Conservation (phyloP, 2,329 filamentous ascomycete species). For the Colletotrichum liaoningense region DNA sequence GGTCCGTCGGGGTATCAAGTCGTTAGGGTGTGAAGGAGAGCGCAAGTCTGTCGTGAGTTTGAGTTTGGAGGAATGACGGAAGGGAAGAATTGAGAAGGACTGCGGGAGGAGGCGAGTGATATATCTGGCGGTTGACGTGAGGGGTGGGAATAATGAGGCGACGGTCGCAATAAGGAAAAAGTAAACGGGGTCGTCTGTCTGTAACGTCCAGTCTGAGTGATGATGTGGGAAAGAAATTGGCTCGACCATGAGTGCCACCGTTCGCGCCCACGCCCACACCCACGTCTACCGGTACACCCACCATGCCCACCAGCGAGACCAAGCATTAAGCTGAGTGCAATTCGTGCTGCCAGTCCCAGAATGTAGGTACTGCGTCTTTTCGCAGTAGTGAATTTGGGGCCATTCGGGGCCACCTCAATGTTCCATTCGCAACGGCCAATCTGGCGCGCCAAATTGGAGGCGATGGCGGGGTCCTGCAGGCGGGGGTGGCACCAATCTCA, state of each 20-base stretch:
- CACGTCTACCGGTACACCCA: too few species aligned
- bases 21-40: slow-evolving; percentile 22
- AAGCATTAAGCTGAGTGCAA: background rate
- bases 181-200: slow-evolving; percentile 32
- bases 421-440: slow-evolving; percentile 29
- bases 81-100: background rate
- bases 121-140: slow-evolving; percentile 12
- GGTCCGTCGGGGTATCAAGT: slow-evolving; percentile 35
- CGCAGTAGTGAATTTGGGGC: slow-evolving; percentile 4
- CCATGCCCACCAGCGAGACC: too few species aligned
- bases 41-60: background rate
- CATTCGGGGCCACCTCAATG: slow-evolving; percentile 8
- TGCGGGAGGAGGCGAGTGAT: slow-evolving; percentile 23
- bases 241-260: slow-evolving; percentile 16
- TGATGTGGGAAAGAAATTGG: slow-evolving; percentile 35
- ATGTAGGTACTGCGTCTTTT: too few species aligned
- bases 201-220: slow-evolving; percentile 24
- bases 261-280: too few species aligned
- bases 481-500: slow-evolving; percentile 35
- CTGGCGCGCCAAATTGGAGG: slow-evolving; percentile 16
- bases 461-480: slow-evolving; percentile 35
- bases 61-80: background rate
- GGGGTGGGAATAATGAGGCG: slow-evolving; percentile 5
- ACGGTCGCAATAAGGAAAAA: slow-evolving; percentile 32
- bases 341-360: background rate